phyloP scores from a whole-genome alignment of 2,329 filamentous ascomycete genomes.

The Penicillium vulpinum region DNA sequence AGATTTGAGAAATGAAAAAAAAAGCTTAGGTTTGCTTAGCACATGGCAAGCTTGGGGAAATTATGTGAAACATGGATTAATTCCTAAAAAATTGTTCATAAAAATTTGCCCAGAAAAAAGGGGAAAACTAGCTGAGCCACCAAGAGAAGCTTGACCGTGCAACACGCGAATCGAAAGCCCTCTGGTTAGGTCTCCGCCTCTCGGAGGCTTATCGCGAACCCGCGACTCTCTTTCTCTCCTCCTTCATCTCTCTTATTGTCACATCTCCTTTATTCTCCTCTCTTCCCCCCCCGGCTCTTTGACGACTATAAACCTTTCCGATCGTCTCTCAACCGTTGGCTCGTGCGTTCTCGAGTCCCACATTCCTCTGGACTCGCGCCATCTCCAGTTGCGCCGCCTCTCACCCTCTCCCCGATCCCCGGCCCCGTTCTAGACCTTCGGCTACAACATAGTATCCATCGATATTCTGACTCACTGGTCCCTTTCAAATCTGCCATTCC shows the following conservation, averaged over 20 bases:
- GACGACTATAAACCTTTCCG: slow-evolving; percentile 70
- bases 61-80: slow-evolving; percentile 2
- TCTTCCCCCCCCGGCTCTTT: slow-evolving; percentile 6
- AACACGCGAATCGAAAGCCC: slow-evolving; percentile 27
- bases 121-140: slow-evolving; percentile 14
- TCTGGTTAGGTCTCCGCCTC: slow-evolving; percentile 23
- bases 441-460: slow-evolving; percentile 8
- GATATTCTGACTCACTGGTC: not conserved
- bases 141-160: slow-evolving; percentile 39
- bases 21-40: slow-evolving; percentile 16
- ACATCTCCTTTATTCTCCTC: slow-evolving; percentile 13
- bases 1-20: not conserved
- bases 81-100: not conserved
- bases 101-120: slow-evolving; percentile 14
- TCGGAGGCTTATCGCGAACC: slow-evolving; percentile 28
- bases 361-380: slow-evolving; percentile 15
- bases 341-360: slow-evolving; percentile 15
- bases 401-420: not conserved
- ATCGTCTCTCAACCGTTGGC: slow-evolving; percentile 34
- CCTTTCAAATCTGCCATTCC: not conserved
- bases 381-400: slow-evolving; percentile 4
- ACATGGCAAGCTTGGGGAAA: not conserved
- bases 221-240: slow-evolving; percentile 7
- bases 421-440: slow-evolving; percentile 2
- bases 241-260: slow-evolving; percentile 36